Evolutionary conservation across 805 yeast genomes (phyloP), one percentile per base, ranked within the genome.

Genomic region (Zygosaccharomyces kombuchaensis): DNA sequence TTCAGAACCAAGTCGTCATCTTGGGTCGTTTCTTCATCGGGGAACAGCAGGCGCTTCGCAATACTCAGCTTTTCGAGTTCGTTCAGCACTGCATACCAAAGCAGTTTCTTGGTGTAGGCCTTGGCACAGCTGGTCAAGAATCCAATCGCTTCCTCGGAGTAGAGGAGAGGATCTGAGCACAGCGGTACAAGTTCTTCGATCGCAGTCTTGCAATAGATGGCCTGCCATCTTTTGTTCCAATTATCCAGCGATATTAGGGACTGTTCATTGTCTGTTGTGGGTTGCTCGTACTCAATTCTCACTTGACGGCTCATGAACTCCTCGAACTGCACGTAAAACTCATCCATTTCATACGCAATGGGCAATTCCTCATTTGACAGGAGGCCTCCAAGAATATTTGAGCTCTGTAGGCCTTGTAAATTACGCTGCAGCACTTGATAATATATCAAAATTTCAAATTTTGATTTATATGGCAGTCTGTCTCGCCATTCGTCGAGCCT

Each of bases 321-420:
- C 39, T 64, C 68, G 21, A 61, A 34, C 10, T 51, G 48, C 21
- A 61, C 47, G 26, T 52, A 59, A 22, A 46, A 45, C 16, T 62
- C 65, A 44, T 54, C 58, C 60, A 65, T 56, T 36, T 65, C 67
- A 40, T 63, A 63, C 12, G 69, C 67, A 25, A 63, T 60, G 2
- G 67, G 67, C 2, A 59, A 42, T n/a, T 62, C 60, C 4, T 17
- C 44, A 23, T 57, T 39, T 10, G 50, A 43, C 14, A 59, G 16
- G 13, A 64, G 45, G 2, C 59, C 51, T 9, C 58, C 55, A 17
- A 52, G 46, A 34, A 45, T 46, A 29, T 46, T 43, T 6, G 43
- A 37, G 6, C 45, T 42, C 42, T 57, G 57, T 26, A 62, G 39
- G 6, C 25, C 39, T 6, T 36, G 10, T 26, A 62, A 34, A 43